Base-by-base conservation (phyloP, 2,329 filamentous ascomycete species). In the Aureobasidium zeae region DNA sequence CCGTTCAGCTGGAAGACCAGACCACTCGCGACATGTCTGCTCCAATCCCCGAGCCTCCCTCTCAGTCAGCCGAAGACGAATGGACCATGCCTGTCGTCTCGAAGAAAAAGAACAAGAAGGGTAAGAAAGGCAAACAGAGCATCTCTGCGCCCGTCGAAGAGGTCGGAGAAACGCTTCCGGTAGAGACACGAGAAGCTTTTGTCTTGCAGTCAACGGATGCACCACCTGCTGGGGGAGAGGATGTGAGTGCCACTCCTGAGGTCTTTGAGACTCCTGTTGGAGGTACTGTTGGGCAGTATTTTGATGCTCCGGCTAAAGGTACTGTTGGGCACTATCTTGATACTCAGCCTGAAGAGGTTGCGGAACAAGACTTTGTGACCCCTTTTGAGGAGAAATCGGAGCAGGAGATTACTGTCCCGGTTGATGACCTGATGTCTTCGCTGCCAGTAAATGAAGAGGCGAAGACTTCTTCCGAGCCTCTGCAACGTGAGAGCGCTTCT, bases 71-170 rank as follows among this genome's bases (percentile, higher is more conserved):
- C 9, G 28, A 34, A 8, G 49, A 39, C 15, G 49, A 49, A 10
- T 42, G 31, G 10, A 32, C 41, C 22, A 16, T 32, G 20, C 37
- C 37, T 9, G 13, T 26, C 7, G 13, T 26, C 7, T 49, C 51
- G 10, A 51, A 48, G 19, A 53, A 51, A 22, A 52, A 49, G 36
- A 53, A 55, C 33, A 54, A 53, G 30, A 55, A 53, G 35, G 45
- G 48, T 10, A 57, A 55, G 45, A 55, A 55, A 42, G 41, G 41
- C 13, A 41, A 49, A 22, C 34, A 50, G 28, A 20, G 44, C 13
- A 15, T 39, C 32, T n/a, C 12, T 29, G 16, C 24, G 17, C 5
- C 13, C 11, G 26, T 16, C n/a, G n/a, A 39, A 12, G 9, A 2
- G 10, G 5, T n/a, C 4, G 26, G 39, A 38, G 17, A 30, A 24